Base-by-base conservation (phyloP, 2,329 filamentous ascomycete genomes). In the Aureobasidium mangrovei region DNA sequence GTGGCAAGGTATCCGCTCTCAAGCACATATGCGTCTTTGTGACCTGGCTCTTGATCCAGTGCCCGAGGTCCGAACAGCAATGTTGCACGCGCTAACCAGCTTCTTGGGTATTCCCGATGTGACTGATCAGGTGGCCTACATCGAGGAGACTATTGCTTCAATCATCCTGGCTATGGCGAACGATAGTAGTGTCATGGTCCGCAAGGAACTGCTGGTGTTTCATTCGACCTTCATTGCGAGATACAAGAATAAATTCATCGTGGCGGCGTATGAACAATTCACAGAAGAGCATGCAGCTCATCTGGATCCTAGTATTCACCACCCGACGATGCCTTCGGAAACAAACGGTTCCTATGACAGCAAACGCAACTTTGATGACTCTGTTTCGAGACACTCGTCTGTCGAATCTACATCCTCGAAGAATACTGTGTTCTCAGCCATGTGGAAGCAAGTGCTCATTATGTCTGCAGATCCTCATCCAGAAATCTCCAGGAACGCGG, bases 401-500 rank as follows among this genome's bases (percentile, higher is more conserved):
- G 40, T 53, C 10, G 53, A 54, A 8, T 54, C 53, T 7, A 28
- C 36, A 10, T 24, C 43, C 8, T 89, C 91, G 9, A 84, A 88
- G 60, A 93, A 95, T 65, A 95, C 90, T 0, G 87, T 95, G 18
- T 96, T 94, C 67, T 86, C 91, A 31, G 87, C 91, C 1, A 86
- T 94, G 58, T 98, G 93, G 93, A 93, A 95, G 67, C 88, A 96
- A 64, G 78, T 94, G 41, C 75, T 96, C 56, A 88, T 95, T 58
- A 78, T 97, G 68, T 91, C 89, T 42, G 88, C 95, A 18, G 93
- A 98, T 65, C 91, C 93, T 39, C 91, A 96, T 65, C 90, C 91
- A 1, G 91, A 97, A 65, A 88, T 97, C 33, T 87, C 94, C 59
- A 80, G 85, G 60, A 87, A 93, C 67, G 91, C 90, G 7, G 84